Conservation (phyloP, 805 yeast genomes). For the Nakazawaea ishiwadae region DNA sequence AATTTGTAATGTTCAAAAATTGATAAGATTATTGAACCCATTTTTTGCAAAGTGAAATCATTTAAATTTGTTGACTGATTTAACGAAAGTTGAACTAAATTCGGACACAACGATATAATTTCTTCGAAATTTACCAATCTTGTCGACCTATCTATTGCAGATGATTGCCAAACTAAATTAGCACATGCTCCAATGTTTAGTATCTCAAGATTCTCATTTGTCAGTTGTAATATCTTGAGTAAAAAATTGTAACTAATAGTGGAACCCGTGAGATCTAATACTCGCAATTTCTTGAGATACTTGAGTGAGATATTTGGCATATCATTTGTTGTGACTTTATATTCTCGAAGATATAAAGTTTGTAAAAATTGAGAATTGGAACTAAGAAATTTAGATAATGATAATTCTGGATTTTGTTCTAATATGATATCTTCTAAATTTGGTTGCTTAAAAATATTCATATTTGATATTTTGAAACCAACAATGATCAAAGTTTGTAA, state of each 20-base stretch:
- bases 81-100: background rate
- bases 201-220: background rate
- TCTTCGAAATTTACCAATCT: slow-evolving; percentile 1
- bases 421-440: background rate
- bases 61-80: slow-evolving; percentile 7
- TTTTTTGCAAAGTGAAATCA: slow-evolving; percentile 8
- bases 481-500: background rate
- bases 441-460: background rate
- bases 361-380: background rate
- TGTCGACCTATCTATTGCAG: background rate
- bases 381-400: background rate
- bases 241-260: background rate
- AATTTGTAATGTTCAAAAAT: slow-evolving; percentile 3
- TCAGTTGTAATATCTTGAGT: slow-evolving; percentile 1
- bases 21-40: background rate
- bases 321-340: background rate
- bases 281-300: background rate
- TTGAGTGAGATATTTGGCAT: background rate
- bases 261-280: slow-evolving; percentile 8
- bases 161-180: slow-evolving; percentile 7
- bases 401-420: slow-evolving; percentile 2
- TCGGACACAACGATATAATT: slow-evolving; percentile 6
- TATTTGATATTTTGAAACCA: slow-evolving; percentile 3
- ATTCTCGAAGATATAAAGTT: slow-evolving; percentile 5
- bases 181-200: slow-evolving; percentile 10